Conservation (phyloP, 2,329 filamentous ascomycete genomes). For the Alternaria panax region DNA sequence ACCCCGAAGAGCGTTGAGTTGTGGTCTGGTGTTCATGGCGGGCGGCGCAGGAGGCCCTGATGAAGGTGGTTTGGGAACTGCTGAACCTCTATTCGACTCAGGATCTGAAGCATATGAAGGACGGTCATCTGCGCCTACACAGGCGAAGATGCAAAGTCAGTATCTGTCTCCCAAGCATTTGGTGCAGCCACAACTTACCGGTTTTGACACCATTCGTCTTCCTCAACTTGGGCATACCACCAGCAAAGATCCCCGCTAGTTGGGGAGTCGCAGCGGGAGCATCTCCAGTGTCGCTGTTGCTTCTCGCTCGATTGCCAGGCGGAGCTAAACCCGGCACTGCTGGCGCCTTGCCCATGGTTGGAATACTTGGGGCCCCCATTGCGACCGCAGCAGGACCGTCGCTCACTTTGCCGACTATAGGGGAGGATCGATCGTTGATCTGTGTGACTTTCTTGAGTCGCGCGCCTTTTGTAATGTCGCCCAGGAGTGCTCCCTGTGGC, state of each 20-base stretch:
- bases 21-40: constrained; percentile 60
- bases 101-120: constrained; percentile 83
- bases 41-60: constrained; percentile 60
- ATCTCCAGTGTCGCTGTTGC: constrained; percentile 77
- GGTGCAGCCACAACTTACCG: not conserved
- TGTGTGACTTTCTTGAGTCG: constrained; percentile 79
- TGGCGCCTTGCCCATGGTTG: constrained; percentile 59
- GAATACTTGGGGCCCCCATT: constrained; percentile 81
- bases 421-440: constrained; percentile 91
- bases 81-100: constrained; percentile 63
- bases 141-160: not conserved
- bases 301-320: constrained; percentile 70
- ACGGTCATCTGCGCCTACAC: constrained; percentile 64
- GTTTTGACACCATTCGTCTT: constrained; percentile 75
- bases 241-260: constrained; percentile 85
- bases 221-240: constrained; percentile 93
- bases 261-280: constrained; percentile 66
- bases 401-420: constrained; percentile 66
- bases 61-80: constrained; percentile 59
- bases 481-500: constrained; percentile 78
- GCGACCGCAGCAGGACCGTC: constrained; percentile 66
- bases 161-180: not conserved
- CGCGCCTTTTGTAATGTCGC: constrained; percentile 84
- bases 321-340: constrained; percentile 70
- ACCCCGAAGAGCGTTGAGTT: constrained; percentile 67